Base-by-base conservation (phyloP, 2,329 filamentous ascomycete species). In the Trichoderma sp. region DNA sequence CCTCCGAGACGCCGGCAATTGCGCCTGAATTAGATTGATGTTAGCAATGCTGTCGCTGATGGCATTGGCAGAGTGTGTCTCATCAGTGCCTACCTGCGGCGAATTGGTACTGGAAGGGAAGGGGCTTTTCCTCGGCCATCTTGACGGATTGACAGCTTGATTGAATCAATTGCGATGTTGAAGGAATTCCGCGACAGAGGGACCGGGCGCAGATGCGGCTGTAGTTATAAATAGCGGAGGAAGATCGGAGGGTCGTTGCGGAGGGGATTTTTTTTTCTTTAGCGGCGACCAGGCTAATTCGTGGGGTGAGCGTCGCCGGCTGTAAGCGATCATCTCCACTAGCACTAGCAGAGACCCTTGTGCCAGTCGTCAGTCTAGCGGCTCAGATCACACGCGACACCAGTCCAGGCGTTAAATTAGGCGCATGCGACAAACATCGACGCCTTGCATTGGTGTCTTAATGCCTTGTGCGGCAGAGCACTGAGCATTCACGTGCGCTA, bases 1-100 rank as follows among this genome's bases (percentile, higher is more conserved):
- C 94, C 88, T 99, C 96, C 76, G 95, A 98, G 73, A 99, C 94
- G 86, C 96, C 96, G 78, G 96, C 96, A 79, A 99, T 92, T 79
- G 96, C 96, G 84, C 91, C 90, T 92, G 68, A 58, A 59, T 26
- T 16, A 26, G 32, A 18, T 32, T 21, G 26, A 16, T 52, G 71
- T 73, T 46, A 74, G 72, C 39, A 34, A 34, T 34, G 30, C 21
- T 32, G 18, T 43, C 3, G 39, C n/a, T n/a, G 16, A 43, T 51
- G 13, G 10, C 18, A 18, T 11, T 24, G 46, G 37, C 16, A 18
- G 49, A 59, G n/a, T 68, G 67, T 37, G 64, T 28, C 55, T 65
- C 71, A 74, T 68, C 13, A 72, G 72, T 84, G 54, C 88, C 78
- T 79, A 90, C 94, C 94, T 78, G 95, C 94, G 80, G 90, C 91